A percentile compares a stretch with the other conserved stretches of the same genome.
phyloP scores from a whole-genome alignment of 139 green algal genomes.

The Chlamydomonas urium region DNA sequence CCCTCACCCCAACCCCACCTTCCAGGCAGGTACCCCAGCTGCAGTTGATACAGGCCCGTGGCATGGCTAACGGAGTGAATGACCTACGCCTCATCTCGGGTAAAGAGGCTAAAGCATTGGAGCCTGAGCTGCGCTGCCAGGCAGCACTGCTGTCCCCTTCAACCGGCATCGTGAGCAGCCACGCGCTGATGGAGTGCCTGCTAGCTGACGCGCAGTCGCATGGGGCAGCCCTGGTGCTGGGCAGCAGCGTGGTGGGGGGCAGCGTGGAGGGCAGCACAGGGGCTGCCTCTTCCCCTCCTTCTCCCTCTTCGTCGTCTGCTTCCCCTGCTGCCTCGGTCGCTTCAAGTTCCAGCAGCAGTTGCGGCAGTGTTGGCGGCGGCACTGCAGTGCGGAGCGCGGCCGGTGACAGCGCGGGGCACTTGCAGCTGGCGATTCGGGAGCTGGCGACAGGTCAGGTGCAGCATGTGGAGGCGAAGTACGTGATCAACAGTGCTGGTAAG shows the following conservation, averaged over 20 bases:
- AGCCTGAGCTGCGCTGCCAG: conserved; percentile 57
- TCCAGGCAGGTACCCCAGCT: conserved; percentile 10
- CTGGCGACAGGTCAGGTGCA: too few species aligned
- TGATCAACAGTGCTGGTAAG: too few species aligned
- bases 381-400: not conserved
- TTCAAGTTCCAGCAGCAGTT: not conserved
- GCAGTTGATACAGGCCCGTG: conserved; percentile 20
- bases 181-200: conserved; percentile 69
- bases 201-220: conserved; percentile 43
- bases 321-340: too few species aligned
- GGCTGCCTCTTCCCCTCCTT: not conserved
- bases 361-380: not conserved
- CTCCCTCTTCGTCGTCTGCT: too few species aligned
- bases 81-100: conserved; percentile 61
- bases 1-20: not conserved
- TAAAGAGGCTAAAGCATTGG: conserved; percentile 43
- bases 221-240: not conserved
- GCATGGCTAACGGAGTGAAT: conserved; percentile 57
- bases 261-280: not conserved
- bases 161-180: conserved; percentile 81
- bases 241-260: not conserved
- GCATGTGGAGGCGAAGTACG: too few species aligned
- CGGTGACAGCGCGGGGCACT: not conserved
- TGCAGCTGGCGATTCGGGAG: not conserved
- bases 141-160: conserved; percentile 75